Percentiles rank a stretch among this genome's conserved stretches.
Conservation (phyloP, 139 green algal species). For the Tetraselmis chui region DNA sequence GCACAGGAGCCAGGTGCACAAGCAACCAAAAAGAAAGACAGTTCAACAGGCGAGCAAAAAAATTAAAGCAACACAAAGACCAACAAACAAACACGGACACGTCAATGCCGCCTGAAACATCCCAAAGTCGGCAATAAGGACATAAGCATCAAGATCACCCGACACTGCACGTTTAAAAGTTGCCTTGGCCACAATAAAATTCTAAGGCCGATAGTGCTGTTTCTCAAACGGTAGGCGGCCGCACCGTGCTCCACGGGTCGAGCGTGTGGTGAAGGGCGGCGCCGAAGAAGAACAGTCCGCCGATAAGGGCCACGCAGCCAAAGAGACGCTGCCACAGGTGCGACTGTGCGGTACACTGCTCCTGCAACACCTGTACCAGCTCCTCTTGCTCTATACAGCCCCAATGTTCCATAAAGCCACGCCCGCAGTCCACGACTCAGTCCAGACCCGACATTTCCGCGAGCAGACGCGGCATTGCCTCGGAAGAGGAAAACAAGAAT, state of each 20-base stretch:
- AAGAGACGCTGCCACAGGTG: background rate
- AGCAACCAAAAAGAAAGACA: too few relatives aligned
- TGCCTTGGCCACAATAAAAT: background rate
- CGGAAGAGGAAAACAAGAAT: too few relatives aligned
- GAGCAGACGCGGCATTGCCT: background rate
- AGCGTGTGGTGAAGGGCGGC: background rate
- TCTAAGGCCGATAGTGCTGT: background rate
- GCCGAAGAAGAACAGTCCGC: background rate
- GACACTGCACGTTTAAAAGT: background rate
- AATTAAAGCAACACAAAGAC: too few relatives aligned
- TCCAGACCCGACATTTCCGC: background rate
- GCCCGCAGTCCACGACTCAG: background rate
- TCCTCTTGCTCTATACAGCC: background rate
- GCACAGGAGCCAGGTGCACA: background rate
- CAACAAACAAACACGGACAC: too few relatives aligned
- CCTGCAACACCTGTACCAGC: background rate
- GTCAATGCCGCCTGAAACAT: background rate
- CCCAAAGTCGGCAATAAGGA: background rate
- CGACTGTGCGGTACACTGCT: background rate
- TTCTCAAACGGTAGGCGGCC: too few relatives aligned
- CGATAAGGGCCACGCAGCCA: background rate
- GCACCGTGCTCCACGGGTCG: background rate
- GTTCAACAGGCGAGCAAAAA: too few relatives aligned
- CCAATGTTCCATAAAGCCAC: background rate
- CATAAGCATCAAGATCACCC: background rate